These are phyloP conservation scores for Tolypocladium inflatum DNA, from an alignment of 2,329 filamentous ascomycete species.

Conservation along the genomic window DNA sequence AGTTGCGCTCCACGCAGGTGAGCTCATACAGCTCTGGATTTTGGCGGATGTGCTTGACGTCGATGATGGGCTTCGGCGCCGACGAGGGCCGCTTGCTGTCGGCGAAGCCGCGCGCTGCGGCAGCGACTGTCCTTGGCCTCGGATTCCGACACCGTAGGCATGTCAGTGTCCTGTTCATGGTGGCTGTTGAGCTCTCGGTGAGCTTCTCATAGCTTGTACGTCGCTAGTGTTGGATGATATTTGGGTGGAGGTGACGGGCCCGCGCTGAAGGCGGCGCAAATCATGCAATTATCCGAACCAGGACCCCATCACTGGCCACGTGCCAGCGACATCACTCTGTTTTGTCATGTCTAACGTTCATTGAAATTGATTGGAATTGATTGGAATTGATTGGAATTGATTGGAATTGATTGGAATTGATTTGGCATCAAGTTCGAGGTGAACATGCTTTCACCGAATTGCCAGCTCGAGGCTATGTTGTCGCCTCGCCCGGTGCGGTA, in stretches of 20 bases:
- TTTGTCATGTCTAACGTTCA: not conserved
- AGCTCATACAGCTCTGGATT: constrained; percentile 71
- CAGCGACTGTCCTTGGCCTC: constrained; percentile 6
- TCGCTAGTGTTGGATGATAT: not conserved
- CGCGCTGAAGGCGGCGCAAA: not conserved
- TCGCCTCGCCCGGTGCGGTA: not conserved
- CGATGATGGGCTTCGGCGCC: constrained; percentile 69
- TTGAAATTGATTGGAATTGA: not conserved
- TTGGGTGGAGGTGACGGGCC: not conserved
- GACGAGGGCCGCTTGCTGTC: constrained; percentile 47
- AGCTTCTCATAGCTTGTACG: constrained; percentile 12
- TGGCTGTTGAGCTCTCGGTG: constrained; percentile 9
- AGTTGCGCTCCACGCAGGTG: constrained; percentile 82
- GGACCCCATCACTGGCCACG: not conserved
- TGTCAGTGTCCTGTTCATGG: constrained; percentile 21
- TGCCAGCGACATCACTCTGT: not conserved
- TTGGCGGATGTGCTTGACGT: constrained; percentile 84
- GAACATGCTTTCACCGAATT: not conserved
- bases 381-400: not conserved
- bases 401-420: not conserved
- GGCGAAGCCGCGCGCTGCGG: constrained; percentile 11
- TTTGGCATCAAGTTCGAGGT: not conserved
- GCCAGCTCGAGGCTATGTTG: not conserved
- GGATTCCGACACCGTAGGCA: constrained; percentile 15
- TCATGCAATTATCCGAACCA: constrained; percentile 22